Evolutionary conservation across 805 yeast species (phyloP), one percentile per base, ranked within the genome.

Genomic region (Lipomyces orientalis): DNA sequence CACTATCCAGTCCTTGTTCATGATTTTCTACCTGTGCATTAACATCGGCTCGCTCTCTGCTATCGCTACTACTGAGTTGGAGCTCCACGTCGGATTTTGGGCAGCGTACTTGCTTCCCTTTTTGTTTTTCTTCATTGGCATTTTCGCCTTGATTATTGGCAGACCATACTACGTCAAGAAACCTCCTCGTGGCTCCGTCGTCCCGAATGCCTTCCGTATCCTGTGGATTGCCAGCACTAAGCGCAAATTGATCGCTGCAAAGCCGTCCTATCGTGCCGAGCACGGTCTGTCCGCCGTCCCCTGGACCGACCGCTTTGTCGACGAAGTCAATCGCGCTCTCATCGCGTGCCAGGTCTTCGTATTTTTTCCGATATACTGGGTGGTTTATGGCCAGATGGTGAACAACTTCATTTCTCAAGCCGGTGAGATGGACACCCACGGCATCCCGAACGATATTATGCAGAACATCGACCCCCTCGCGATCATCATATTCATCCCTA

Each of bases 401-500:
- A 87, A 86, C 80, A 88, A 88, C 78, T 89, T 90, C 74, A 85
- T 89, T 67, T 84, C 91, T 54, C 92, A 88, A 76, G 92, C 93
- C 57, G 90, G 88, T 66, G 82, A 85, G 71, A 88, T 90, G 91
- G 86, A 88, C 73, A 81, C 85, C 64, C 92, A 90, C 76, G 90
- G 91, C 54, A 83, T 90, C 73, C 95, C 96, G 72, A 90, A 90
- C 76, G 96, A 90, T 82, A 82, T 90, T 73, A 84, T 90, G 81
- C 89, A 87, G 79, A 89, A 87, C 75, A 85, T 90, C 73, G 89
- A 90, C 78, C 90, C 95, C 35, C 80, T 90, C 73, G 88, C 91
- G 52, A 84, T 90, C 73, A 88, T 90, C 73, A 81, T 90, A n/a
- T 87, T 89, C 77, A 88, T 90, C 71, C 96, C 96, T 66, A 81